A percentile compares a stretch with the other conserved stretches of the same genome.
phyloP scores from a whole-genome alignment of 2,329 filamentous ascomycete species.

The Davidsoniella australis region DNA sequence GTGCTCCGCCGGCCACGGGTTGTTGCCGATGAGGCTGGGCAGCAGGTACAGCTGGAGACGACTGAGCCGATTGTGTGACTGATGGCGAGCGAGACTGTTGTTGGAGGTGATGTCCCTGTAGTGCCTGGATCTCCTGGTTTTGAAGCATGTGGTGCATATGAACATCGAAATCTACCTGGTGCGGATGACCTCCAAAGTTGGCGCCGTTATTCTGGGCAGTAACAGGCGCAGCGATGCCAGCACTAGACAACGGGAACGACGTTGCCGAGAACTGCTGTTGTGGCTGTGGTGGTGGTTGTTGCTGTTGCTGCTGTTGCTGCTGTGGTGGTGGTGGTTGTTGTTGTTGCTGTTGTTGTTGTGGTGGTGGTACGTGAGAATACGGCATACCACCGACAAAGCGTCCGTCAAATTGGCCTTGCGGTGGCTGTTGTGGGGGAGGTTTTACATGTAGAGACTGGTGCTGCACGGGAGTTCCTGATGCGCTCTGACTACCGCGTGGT shows the following conservation, averaged over 20 bases:
- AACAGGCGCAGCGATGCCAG: neutral
- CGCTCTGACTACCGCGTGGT: neutral
- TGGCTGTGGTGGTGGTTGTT: constrained; percentile 1
- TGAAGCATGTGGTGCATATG: constrained; percentile 15
- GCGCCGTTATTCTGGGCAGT: neutral
- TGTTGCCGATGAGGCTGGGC: neutral
- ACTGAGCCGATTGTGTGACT: constrained; percentile 5
- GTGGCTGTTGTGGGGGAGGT: neutral
- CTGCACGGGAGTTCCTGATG: constrained; percentile 1
- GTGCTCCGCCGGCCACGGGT: neutral
- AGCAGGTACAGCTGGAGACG: neutral
- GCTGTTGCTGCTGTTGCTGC: constrained; percentile 2
- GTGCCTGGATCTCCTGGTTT: constrained; percentile 13
- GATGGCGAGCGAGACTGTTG: constrained; percentile 4
- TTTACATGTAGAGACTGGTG: constrained; percentile 4
- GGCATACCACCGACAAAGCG: neutral
- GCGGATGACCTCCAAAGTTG: neutral
- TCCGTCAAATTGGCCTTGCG: neutral
- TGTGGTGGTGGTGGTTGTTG: constrained; percentile 1
- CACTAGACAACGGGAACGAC: constrained; percentile 2
- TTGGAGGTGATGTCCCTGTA: constrained; percentile 6
- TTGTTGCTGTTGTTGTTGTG: neutral
- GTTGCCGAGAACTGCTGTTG: constrained; percentile 2
- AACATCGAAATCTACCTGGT: constrained; percentile 14
- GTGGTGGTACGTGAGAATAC: neutral